Conservation (phyloP, 805 yeast genomes). For the Saturnispora besseyi region DNA sequence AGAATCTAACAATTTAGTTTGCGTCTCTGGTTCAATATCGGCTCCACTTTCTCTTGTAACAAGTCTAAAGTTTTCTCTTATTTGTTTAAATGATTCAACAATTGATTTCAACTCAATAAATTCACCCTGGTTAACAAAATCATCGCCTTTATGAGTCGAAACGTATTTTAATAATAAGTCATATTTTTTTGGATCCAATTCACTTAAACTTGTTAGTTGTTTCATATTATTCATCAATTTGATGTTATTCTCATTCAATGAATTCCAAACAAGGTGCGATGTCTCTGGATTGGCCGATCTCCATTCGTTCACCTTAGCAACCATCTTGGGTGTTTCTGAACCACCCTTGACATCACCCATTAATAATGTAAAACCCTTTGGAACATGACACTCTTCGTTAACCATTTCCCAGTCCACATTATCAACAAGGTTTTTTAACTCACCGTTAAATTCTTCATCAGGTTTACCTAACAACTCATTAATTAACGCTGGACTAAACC, state of each 20-base stretch:
- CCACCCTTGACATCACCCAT: conserved; percentile 96
- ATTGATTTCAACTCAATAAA: conserved; percentile 28
- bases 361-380: conserved; percentile 55
- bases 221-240: conserved; percentile 42
- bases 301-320: conserved; percentile 70
- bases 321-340: conserved; percentile 89
- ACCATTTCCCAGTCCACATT: conserved; percentile 51
- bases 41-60: conserved; percentile 67
- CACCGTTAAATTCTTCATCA: conserved; percentile 6
- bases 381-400: conserved; percentile 51
- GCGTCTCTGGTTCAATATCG: conserved; percentile 78
- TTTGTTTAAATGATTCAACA: conserved; percentile 33
- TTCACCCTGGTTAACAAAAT: conserved; percentile 5
- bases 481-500: conserved; percentile 58
- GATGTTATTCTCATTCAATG: conserved; percentile 52
- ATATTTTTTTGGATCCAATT: conserved; percentile 30
- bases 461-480: conserved; percentile 17
- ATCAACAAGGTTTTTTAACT: conserved; percentile 32
- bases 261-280: conserved; percentile 43
- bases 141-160: conserved; percentile 7
- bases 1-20: conserved; percentile 58
- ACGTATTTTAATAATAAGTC: conserved; percentile 18
- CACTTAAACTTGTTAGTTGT: conserved; percentile 29
- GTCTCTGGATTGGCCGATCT: conserved; percentile 39
- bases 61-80: conserved; percentile 49